phyloP scores from a whole-genome alignment of 495 filamentous ascomycete species.

The Talaromyces stipitatus region DNA sequence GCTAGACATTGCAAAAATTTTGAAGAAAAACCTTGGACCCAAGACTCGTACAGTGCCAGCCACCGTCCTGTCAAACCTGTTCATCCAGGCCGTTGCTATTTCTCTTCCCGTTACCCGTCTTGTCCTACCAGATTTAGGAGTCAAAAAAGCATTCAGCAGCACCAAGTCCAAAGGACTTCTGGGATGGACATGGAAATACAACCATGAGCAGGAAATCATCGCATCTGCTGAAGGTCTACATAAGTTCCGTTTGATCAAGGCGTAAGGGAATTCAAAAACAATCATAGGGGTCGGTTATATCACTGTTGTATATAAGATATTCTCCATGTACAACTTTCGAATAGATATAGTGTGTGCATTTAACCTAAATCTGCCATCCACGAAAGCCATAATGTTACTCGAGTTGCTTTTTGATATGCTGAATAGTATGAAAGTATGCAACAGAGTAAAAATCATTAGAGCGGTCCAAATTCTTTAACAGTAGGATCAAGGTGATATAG shows the following conservation, averaged over 20 bases:
- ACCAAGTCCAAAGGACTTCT: not conserved
- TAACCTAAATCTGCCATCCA: no score
- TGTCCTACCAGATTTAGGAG: not conserved
- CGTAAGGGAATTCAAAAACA: not conserved
- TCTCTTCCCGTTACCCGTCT: not conserved
- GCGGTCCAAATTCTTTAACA: no score
- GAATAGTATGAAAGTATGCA: no score
- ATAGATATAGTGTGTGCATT: no score
- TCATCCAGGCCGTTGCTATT: not conserved
- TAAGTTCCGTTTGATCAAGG: not conserved
- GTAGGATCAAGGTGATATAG: no score
- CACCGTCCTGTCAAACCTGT: not conserved
- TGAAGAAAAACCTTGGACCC: not conserved
- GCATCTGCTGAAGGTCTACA: not conserved
- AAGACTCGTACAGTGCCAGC: not conserved
- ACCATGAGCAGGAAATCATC: not conserved
- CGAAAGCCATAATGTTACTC: no score
- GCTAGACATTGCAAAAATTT: not conserved
- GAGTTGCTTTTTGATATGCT: no score
- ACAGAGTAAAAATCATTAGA: no score
- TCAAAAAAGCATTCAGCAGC: not conserved
- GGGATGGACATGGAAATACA: not conserved
- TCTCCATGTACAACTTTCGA: no score
- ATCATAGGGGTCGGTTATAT: not conserved
- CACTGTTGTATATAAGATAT: no score